Evolutionary conservation across 2,329 filamentous ascomycete genomes (phyloP).

Genomic region (Ophiosphaerella narmari): DNA sequence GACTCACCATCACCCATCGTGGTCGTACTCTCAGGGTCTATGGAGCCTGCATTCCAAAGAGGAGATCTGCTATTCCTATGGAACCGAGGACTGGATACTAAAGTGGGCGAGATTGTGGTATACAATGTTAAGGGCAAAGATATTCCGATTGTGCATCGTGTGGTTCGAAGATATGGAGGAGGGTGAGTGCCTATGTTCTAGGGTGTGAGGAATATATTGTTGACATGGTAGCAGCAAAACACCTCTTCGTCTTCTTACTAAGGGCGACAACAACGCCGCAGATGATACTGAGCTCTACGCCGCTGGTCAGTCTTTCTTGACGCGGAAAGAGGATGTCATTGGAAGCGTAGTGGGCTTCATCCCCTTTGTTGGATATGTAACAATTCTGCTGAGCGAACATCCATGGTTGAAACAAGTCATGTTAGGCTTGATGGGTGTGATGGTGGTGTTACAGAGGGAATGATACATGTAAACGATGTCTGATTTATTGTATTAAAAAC

Average conservation of each 20-base stretch:
- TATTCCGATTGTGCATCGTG: constrained; percentile 94
- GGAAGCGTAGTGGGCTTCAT: constrained; percentile 91
- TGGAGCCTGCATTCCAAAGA: constrained; percentile 82
- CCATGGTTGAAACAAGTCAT: constrained; percentile 97
- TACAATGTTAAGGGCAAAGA: constrained; percentile 91
- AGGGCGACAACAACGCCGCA: constrained; percentile 93
- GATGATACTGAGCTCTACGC: constrained; percentile 95
- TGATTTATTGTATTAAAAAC: not conserved
- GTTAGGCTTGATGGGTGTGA: constrained; percentile 90
- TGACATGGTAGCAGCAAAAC: constrained; percentile 45
- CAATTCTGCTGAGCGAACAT: constrained; percentile 91
- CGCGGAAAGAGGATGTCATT: constrained; percentile 82
- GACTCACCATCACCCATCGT: constrained; percentile 72
- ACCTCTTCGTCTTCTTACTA: constrained; percentile 77
- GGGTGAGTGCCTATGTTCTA: constrained; percentile 49
- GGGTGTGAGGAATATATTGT: constrained; percentile 1
- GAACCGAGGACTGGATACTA: constrained; percentile 69
- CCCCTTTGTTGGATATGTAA: constrained; percentile 95
- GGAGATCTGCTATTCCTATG: constrained; percentile 77
- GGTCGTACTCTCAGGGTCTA: constrained; percentile 81
- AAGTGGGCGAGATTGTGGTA: constrained; percentile 74
- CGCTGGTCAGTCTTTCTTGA: constrained; percentile 81
- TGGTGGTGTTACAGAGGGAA: constrained; percentile 91
- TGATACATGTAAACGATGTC: constrained; percentile 45
- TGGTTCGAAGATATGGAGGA: constrained; percentile 73